Evolutionary conservation across 352 stramenopile species (phyloP).

Genomic region (Globisporangium paroecandrum): DNA sequence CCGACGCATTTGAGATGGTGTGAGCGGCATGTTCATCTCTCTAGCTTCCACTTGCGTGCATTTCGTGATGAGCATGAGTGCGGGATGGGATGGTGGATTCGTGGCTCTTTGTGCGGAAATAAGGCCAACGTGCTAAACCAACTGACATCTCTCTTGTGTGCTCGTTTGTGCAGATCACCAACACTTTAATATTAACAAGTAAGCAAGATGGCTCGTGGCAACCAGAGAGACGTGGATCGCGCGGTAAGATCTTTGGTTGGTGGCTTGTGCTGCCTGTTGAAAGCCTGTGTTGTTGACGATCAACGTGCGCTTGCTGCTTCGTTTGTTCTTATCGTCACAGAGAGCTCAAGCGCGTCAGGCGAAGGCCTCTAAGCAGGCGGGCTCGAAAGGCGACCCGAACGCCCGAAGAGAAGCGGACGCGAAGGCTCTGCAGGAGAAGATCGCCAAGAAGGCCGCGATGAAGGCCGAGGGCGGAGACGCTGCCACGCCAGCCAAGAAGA

Average conservation of each 20-base stretch:
- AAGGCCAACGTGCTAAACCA: neutral
- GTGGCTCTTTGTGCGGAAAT: neutral
- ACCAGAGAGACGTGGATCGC: constrained; percentile 75
- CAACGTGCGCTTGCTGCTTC: neutral
- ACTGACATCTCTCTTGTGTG: neutral
- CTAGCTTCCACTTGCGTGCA: neutral
- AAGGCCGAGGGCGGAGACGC: constrained; percentile 47
- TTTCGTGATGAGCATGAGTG: neutral
- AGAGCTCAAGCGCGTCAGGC: constrained; percentile 68
- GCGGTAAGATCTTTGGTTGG: constrained; percentile 29
- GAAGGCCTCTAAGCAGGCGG: constrained; percentile 36
- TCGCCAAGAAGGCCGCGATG: constrained; percentile 63
- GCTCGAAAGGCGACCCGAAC: constrained; percentile 46
- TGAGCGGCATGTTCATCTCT: neutral
- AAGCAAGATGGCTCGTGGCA: constrained; percentile 67
- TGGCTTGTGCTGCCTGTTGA: neutral
- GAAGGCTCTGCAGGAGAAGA: constrained; percentile 82
- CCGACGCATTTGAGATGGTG: neutral
- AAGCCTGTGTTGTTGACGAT: neutral
- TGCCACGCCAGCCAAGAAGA: constrained; percentile 33
- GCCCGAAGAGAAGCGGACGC: constrained; percentile 65
- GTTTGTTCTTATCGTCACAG: constrained; percentile 21
- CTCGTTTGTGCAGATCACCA: neutral
- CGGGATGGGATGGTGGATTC: neutral
- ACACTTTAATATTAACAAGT: neutral